These are phyloP conservation scores for Phaeosphaeria sp. DNA, from an alignment of 2,329 filamentous ascomycete species.

Conservation along the genomic window DNA sequence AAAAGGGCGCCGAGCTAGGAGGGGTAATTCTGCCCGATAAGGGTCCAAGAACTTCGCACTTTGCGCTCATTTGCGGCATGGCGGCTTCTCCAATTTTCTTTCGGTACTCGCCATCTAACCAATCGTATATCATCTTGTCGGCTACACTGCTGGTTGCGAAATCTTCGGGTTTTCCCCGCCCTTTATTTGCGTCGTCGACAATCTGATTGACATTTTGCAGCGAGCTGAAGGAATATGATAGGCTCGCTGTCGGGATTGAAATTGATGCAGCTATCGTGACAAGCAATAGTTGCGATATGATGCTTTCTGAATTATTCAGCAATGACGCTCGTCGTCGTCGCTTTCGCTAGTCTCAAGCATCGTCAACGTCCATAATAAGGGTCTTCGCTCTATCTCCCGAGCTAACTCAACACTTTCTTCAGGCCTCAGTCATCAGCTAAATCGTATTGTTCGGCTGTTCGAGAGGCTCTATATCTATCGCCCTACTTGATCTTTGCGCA, in stretches of 20 bases:
- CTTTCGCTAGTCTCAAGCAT: conserved; percentile 12
- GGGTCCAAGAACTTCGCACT: conserved; percentile 9
- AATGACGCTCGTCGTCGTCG: conserved; percentile 16
- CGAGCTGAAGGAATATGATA: background rate
- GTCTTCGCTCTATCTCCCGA: background rate
- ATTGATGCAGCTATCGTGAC: background rate
- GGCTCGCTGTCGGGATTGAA: background rate
- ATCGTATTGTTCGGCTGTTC: too few relatives aligned
- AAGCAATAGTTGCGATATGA: background rate
- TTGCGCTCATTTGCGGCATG: conserved; percentile 12
- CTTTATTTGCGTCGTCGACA: background rate
- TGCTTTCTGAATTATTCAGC: conserved; percentile 28
- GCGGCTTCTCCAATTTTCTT: background rate
- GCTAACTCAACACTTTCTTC: background rate
- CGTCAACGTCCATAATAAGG: conserved; percentile 11
- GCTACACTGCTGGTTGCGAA: background rate
- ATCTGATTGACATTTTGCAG: background rate
- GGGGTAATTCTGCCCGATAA: conserved; percentile 14
- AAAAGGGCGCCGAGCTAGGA: conserved; percentile 10
- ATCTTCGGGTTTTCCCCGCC: conserved; percentile 1
- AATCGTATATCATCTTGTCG: background rate
- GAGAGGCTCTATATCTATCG: too few relatives aligned
- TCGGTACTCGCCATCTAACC: background rate
- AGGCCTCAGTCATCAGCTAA: too few relatives aligned
- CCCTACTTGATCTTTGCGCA: too few relatives aligned